Percentiles rank a stretch among this genome's conserved stretches.
phyloP scores from a whole-genome alignment of 73 alveolate genomes.

The Vitrella brassicaformis region DNA sequence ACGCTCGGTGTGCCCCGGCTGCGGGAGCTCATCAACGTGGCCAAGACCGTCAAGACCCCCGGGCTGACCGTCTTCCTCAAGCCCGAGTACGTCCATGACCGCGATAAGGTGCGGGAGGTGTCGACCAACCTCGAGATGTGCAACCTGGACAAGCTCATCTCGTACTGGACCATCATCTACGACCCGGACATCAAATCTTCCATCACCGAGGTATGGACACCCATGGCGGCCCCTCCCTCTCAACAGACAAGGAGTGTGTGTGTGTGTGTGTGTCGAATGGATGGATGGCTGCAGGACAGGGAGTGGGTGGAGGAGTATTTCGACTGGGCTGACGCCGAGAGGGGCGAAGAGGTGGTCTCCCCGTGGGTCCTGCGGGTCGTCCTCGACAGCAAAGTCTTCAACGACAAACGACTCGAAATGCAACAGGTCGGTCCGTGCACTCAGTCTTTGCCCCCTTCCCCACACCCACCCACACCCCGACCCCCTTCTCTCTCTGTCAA shows the following conservation, averaged over 20 bases:
- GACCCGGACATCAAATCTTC: too few relatives aligned
- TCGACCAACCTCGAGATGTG: conserved; percentile 75
- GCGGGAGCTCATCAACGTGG: conserved; percentile 92
- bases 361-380: conserved; percentile 84
- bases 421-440: conserved; percentile 15
- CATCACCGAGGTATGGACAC: too few relatives aligned
- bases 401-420: conserved; percentile 50
- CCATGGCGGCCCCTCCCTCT: too few relatives aligned
- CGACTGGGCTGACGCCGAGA: too few relatives aligned
- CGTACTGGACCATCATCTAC: conserved; percentile 71
- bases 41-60: conserved; percentile 82
- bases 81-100: conserved; percentile 49
- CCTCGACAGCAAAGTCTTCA: conserved; percentile 49
- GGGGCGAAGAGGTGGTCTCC: background rate
- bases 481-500: too few relatives aligned
- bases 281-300: too few relatives aligned
- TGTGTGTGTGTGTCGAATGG: too few relatives aligned
- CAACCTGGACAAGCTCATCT: conserved; percentile 71
- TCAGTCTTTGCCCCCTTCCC: too few relatives aligned
- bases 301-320: too few relatives aligned
- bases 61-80: conserved; percentile 70
- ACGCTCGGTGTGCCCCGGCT: conserved; percentile 96
- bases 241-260: too few relatives aligned
- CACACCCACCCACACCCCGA: too few relatives aligned
- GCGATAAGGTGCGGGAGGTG: conserved; percentile 49